Base-by-base conservation (phyloP, 2,329 filamentous ascomycete genomes). In the Penicillium sp. region DNA sequence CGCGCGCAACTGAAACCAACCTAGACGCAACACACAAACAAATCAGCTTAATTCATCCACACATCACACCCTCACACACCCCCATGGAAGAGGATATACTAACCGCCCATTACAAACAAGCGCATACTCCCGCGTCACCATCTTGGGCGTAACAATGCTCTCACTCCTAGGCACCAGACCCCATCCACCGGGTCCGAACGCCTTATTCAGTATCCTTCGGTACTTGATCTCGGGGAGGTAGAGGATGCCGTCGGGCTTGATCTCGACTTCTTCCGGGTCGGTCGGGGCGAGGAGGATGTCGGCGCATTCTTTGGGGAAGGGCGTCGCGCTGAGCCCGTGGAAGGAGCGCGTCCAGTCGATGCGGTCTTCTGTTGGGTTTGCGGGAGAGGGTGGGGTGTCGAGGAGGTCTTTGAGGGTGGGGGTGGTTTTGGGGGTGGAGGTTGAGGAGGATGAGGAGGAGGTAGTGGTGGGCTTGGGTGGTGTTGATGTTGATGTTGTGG, bases 211-310 rank as follows among this genome's bases (percentile, higher is more conserved):
- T 56, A 95, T 91, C 55, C 91, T 77, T 39, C 93, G 77, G 73
- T 98, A 98, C 74, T 97, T 96, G 76, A 98, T 97, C 77, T 98
- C 93, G 12, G 93, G 93, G 51, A 98, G 76, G 68, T 97, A 98
- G 53, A 97, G 76, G 59, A 98, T 91, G 31, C 93, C 93, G 72
- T 98, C 93, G 29, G 93, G 91, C 75, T 98, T 98, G 66, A 98
- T 85, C 75, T 98, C 93, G 48, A 98, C 83, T 70, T 97, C 91
- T 41, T 83, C 78, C 0, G 79, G 72, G 46, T 81, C 73, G 10
- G 95, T 67, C 2, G 83, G 82, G 49, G 79, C 75, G 55, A 86
- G 78, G 41, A 96, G 77, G 21, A 87, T 77, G 13, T 81, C 77
- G 9, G 80, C 77, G 46, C 84, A 79, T 69, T 89, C 84, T 40